Evolutionary conservation across 768 basidiomycete genomes (phyloP).

Genomic region (Boletus sp.): DNA sequence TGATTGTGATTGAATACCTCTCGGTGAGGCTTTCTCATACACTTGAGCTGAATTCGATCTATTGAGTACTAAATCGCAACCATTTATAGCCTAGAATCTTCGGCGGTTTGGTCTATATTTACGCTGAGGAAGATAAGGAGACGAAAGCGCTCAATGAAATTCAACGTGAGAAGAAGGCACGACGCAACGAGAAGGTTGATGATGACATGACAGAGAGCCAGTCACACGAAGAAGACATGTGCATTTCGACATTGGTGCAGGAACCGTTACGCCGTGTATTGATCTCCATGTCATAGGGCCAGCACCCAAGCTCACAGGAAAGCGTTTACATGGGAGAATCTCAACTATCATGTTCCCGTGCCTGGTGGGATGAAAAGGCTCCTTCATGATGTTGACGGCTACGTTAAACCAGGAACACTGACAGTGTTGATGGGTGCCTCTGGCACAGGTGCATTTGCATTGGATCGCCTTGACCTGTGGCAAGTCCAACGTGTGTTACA

Average conservation of each 20-base stretch:
- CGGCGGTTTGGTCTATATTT: conserved; percentile 50
- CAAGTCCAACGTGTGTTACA: conserved; percentile 25
- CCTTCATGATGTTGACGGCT: conserved; percentile 75
- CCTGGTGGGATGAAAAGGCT: conserved; percentile 58
- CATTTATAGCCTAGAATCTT: conserved; percentile 30
- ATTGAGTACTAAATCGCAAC: neutral
- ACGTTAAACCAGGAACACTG: conserved; percentile 82
- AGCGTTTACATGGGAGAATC: conserved; percentile 77
- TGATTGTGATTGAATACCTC: conserved; percentile 63
- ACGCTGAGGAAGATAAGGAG: conserved; percentile 57
- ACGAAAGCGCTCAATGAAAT: conserved; percentile 52
- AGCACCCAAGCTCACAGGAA: conserved; percentile 5
- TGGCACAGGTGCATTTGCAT: conserved; percentile 55
- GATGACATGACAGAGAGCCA: conserved; percentile 22
- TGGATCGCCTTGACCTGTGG: conserved; percentile 4
- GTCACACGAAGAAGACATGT: conserved; percentile 16
- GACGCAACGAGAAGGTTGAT: conserved; percentile 34
- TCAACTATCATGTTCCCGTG: conserved; percentile 77
- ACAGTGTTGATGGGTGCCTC: conserved; percentile 89
- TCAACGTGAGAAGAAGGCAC: conserved; percentile 53
- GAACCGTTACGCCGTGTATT: neutral
- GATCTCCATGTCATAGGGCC: neutral
- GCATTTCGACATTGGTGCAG: conserved; percentile 1
- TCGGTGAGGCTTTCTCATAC: conserved; percentile 42
- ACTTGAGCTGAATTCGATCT: neutral